These are phyloP conservation scores for Talaromyces sp. DNA, from an alignment of 2,329 filamentous ascomycete species.

Conservation along the genomic window DNA sequence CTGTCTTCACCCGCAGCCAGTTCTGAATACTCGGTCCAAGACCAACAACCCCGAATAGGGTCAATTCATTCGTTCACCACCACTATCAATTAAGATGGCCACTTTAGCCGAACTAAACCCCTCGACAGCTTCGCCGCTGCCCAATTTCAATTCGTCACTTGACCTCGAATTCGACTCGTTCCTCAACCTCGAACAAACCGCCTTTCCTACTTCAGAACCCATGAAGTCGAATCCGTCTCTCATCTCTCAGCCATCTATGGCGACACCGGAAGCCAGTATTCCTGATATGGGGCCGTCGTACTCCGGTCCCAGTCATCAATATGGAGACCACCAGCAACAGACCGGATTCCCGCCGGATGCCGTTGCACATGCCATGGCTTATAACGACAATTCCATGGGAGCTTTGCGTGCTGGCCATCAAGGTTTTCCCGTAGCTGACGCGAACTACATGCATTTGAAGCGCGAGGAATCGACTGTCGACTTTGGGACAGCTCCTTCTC, in stretches of 20 bases:
- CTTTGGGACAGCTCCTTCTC: conserved; percentile 62
- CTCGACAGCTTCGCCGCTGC: conserved; percentile 29
- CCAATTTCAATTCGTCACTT: conserved; percentile 33
- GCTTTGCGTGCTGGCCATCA: conserved; percentile 35
- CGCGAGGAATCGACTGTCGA: conserved; percentile 53
- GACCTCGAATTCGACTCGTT: conserved; percentile 47
- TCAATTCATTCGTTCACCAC: background rate
- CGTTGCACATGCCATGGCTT: conserved; percentile 71
- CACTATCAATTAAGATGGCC: conserved; percentile 11
- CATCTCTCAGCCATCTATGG: conserved; percentile 36
- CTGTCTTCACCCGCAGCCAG: background rate
- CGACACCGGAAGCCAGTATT: conserved; percentile 34
- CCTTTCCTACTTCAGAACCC: conserved; percentile 37
- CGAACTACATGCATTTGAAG: conserved; percentile 56
- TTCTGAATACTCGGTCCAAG: background rate
- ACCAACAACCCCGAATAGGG: background rate
- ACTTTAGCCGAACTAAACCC: conserved; percentile 34
- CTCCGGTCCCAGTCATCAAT: conserved; percentile 85
- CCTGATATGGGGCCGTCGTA: conserved; percentile 50
- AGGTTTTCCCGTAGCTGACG: conserved; percentile 52
- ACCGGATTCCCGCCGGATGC: conserved; percentile 86
- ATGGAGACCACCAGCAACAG: conserved; percentile 92
- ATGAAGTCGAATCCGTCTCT: conserved; percentile 36
- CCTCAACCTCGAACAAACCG: conserved; percentile 45
- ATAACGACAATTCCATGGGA: conserved; percentile 59